Evolutionary conservation across 2,329 filamentous ascomycete genomes (phyloP).

Genomic region (Ceratocystis ficicola): DNA sequence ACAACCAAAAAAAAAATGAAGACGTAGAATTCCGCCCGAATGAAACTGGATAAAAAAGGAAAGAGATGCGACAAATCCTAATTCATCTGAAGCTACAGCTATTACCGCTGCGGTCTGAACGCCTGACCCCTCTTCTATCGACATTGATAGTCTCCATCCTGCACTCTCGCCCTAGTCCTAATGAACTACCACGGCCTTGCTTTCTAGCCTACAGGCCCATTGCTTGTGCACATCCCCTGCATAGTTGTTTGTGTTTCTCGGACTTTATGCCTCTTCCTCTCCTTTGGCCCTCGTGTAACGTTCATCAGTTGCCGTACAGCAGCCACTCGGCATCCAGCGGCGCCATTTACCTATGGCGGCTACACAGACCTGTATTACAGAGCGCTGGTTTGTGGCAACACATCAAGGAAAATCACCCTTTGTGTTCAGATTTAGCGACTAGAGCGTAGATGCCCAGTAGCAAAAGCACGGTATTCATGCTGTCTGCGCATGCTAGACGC

Average conservation of each 20-base stretch:
- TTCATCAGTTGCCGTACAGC: neutral
- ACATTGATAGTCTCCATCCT: neutral
- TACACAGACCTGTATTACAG: no score
- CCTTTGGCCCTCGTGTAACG: neutral
- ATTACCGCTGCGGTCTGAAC: neutral
- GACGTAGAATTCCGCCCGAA: neutral
- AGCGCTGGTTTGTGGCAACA: no score
- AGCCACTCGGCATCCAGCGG: neutral
- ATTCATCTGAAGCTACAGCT: neutral
- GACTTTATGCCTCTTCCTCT: no score
- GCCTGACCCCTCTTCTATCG: neutral
- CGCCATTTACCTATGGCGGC: neutral
- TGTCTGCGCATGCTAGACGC: no score
- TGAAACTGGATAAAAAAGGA: neutral
- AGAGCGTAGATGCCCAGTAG: no score
- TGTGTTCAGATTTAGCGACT: no score
- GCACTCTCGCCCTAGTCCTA: neutral
- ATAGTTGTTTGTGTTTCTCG: neutral
- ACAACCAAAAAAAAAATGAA: neutral
- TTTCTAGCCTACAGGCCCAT: neutral
- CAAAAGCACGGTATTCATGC: no score
- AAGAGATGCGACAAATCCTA: no score
- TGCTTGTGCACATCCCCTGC: neutral
- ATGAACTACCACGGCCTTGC: neutral
- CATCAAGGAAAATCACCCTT: no score